Evolutionary conservation across 352 stramenopile species (phyloP).

Genomic region (Pythium scleroteichum): DNA sequence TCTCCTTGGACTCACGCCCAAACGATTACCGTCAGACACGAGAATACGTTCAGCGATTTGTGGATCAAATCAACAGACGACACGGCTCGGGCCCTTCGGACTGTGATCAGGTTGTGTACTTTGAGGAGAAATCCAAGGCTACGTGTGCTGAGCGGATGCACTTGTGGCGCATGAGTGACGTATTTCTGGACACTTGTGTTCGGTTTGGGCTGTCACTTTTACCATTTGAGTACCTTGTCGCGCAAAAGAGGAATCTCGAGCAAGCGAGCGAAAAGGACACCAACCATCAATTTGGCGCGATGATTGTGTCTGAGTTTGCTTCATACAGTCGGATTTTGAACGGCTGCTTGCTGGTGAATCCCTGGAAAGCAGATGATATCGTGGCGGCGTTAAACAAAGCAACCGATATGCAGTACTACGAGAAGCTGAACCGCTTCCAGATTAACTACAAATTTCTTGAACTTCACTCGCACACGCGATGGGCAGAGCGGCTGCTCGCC

Average conservation of each 20-base stretch:
- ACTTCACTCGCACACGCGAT: constrained; percentile 79
- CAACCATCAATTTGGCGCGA: constrained; percentile 66
- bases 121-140: constrained; percentile 67
- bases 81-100: constrained; percentile 28
- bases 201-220: constrained; percentile 68
- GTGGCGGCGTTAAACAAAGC: constrained; percentile 64
- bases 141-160: constrained; percentile 69
- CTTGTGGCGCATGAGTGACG: constrained; percentile 67
- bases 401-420: constrained; percentile 75
- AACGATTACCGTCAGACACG: constrained; percentile 94
- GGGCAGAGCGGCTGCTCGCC: constrained; percentile 93
- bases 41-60: constrained; percentile 90
- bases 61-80: constrained; percentile 91
- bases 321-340: constrained; percentile 95
- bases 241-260: constrained; percentile 54
- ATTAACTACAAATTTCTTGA: constrained; percentile 90
- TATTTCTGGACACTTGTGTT: constrained; percentile 72
- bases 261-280: constrained; percentile 29
- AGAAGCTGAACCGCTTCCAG: constrained; percentile 70
- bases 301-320: constrained; percentile 97
- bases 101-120: constrained; percentile 59
- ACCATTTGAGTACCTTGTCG: constrained; percentile 78
- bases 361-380: constrained; percentile 94
- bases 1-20: constrained; percentile 68
- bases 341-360: constrained; percentile 96